Evolutionary conservation across 148 eudicot species (phyloP).

Genomic region (Rhododendron henanense): DNA sequence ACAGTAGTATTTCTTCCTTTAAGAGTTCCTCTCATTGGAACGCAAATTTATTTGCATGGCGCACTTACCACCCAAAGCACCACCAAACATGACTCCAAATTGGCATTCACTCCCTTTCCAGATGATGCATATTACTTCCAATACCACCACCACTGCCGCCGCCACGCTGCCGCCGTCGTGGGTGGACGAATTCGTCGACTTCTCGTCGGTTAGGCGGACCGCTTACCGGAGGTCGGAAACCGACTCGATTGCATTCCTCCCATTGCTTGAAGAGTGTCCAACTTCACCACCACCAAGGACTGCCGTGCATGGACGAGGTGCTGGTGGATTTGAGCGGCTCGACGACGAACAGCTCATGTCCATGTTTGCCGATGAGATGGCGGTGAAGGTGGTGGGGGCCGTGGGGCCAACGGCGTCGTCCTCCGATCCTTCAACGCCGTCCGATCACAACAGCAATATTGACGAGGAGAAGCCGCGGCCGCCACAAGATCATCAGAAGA

Average conservation of each 20-base stretch:
- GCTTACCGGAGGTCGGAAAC: conserved; percentile 70
- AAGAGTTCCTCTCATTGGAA: background rate
- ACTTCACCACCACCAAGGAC: conserved; percentile 11
- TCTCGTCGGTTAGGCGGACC: conserved; percentile 53
- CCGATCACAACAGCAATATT: conserved; percentile 41
- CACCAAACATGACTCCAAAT: conserved; percentile 29
- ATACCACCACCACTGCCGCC: background rate
- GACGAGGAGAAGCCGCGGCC: conserved; percentile 10
- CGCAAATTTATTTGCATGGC: conserved; percentile 38
- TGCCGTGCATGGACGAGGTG: conserved; percentile 6
- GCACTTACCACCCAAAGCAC: conserved; percentile 76
- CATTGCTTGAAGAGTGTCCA: conserved; percentile 38
- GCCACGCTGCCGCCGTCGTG: conserved; percentile 33
- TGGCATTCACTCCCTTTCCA: conserved; percentile 72
- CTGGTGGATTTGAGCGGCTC: conserved; percentile 50
- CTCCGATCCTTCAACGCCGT: conserved; percentile 18
- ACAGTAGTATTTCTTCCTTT: background rate
- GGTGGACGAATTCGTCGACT: conserved; percentile 94
- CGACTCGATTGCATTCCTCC: conserved; percentile 74
- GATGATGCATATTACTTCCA: conserved; percentile 36
- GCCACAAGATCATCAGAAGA: background rate
- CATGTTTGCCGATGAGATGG: conserved; percentile 68
- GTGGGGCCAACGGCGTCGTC: background rate
- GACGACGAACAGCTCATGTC: conserved; percentile 80
- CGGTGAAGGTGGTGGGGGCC: conserved; percentile 15